Conservation (phyloP, 2,329 filamentous ascomycete genomes). For the Aspergillus melleus region DNA sequence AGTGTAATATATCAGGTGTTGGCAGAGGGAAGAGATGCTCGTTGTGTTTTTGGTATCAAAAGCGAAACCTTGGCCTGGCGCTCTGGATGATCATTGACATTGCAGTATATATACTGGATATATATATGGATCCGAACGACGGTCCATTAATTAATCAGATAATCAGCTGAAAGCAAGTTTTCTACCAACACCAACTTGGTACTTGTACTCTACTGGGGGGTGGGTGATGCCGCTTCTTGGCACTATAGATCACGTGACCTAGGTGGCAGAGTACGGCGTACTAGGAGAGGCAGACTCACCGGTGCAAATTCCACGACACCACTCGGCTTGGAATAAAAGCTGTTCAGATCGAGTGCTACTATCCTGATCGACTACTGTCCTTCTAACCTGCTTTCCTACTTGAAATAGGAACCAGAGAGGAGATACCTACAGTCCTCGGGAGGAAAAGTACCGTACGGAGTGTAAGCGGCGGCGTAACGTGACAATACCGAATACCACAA, state of each 20-base stretch:
- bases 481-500: background rate
- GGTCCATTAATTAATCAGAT: background rate
- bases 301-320: too few relatives aligned
- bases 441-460: background rate
- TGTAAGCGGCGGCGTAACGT: background rate
- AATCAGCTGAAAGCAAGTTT: background rate
- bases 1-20: background rate
- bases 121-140: background rate
- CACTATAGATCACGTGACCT: background rate
- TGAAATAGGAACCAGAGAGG: too few relatives aligned
- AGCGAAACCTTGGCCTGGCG: background rate
- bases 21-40: background rate
- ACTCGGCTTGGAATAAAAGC: too few relatives aligned
- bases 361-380: too few relatives aligned
- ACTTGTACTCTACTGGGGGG: too few relatives aligned
- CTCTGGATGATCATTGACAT: background rate
- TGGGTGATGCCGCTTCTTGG: background rate
- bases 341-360: too few relatives aligned
- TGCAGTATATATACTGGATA: background rate
- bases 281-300: too few relatives aligned
- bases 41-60: background rate
- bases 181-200: too few relatives aligned
- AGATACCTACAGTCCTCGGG: background rate
- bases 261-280: too few relatives aligned
- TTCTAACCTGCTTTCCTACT: too few relatives aligned